A percentile compares a stretch with the other conserved stretches of the same genome.
phyloP scores from a whole-genome alignment of 2,329 filamentous ascomycete species.

The Colletotrichum sp. region DNA sequence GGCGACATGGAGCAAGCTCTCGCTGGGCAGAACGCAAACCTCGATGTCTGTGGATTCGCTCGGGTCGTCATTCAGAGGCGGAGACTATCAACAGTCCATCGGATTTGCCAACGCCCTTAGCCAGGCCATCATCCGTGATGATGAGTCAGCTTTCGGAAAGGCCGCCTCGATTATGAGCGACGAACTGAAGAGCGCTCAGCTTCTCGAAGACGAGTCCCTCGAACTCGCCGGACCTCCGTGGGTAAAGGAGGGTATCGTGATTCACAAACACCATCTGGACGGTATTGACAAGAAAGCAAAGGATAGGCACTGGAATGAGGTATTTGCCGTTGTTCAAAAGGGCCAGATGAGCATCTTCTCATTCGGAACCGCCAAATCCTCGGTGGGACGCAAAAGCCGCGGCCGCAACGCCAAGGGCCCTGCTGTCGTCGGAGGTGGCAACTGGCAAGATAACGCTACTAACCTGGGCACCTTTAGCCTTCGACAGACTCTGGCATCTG shows the following conservation, averaged over 20 bases:
- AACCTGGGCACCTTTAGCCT: conserved; percentile 86
- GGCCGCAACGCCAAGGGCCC: conserved; percentile 55
- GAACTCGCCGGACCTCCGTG: conserved; percentile 94
- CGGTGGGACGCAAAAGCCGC: conserved; percentile 69
- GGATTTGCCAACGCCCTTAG: conserved; percentile 96
- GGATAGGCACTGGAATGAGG: conserved; percentile 92
- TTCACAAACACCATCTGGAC: conserved; percentile 96
- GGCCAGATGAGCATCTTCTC: conserved; percentile 94
- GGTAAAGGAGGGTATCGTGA: conserved; percentile 95
- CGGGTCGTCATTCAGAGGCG: conserved; percentile 74
- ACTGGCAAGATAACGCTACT: conserved; percentile 97
- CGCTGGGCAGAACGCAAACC: conserved; percentile 86
- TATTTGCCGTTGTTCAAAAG: conserved; percentile 95
- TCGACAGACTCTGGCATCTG: conserved; percentile 89
- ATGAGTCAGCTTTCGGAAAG: conserved; percentile 61
- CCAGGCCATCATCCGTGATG: conserved; percentile 94
- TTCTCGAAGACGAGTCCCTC: conserved; percentile 91
- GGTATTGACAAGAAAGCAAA: conserved; percentile 89
- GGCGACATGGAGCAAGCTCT: conserved; percentile 96
- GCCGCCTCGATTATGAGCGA: conserved; percentile 62
- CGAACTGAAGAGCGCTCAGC: conserved; percentile 62
- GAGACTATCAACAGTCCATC: conserved; percentile 93
- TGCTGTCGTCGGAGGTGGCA: conserved; percentile 87
- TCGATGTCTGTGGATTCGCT: conserved; percentile 94
- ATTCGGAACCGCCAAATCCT: conserved; percentile 84